Conservation (phyloP, 2,329 filamentous ascomycete genomes). For the Stagonosporopsis cucurbitacearum region DNA sequence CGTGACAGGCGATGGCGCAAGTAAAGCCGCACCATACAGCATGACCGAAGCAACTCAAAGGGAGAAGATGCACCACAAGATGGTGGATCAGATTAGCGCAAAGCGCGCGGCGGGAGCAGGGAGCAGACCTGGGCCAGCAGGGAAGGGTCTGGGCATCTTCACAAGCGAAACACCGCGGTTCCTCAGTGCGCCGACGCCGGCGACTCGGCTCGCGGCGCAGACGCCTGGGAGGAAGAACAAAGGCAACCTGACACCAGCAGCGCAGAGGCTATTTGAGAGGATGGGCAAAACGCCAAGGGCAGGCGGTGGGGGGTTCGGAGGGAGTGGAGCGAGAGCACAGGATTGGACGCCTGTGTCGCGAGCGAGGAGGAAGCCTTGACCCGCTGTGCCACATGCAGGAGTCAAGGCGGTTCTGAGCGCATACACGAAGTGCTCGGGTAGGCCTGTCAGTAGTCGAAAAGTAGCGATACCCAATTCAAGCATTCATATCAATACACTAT, state of each 20-base stretch:
- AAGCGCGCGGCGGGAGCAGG: slow-evolving; percentile 9
- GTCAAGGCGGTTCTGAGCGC: not conserved
- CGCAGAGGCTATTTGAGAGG: slow-evolving; percentile 57
- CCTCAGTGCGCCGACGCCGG: slow-evolving; percentile 76
- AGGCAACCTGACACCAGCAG: slow-evolving; percentile 73
- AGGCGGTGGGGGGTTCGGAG: slow-evolving; percentile 30
- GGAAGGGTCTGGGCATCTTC: slow-evolving; percentile 38
- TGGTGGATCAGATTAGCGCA: slow-evolving; percentile 55
- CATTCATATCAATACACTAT: not conserved
- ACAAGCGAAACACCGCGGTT: slow-evolving; percentile 64
- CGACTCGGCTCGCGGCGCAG: slow-evolving; percentile 64
- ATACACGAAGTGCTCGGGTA: slow-evolving; percentile 40
- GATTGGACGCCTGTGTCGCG: slow-evolving; percentile 42
- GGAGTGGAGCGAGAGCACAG: slow-evolving; percentile 14
- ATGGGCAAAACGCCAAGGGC: slow-evolving; percentile 40
- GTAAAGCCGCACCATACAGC: slow-evolving; percentile 64
- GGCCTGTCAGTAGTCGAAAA: not conserved
- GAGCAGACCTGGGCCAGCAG: slow-evolving; percentile 7
- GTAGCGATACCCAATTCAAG: not conserved
- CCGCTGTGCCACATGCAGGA: not conserved
- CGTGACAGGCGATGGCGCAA: slow-evolving; percentile 23
- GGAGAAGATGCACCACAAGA: slow-evolving; percentile 78
- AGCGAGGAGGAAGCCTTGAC: slow-evolving; percentile 26
- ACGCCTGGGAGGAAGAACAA: slow-evolving; percentile 56
- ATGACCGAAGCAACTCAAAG: slow-evolving; percentile 76